Base-by-base conservation (phyloP, 352 stramenopile genomes). In the Pythium utonaiense region DNA sequence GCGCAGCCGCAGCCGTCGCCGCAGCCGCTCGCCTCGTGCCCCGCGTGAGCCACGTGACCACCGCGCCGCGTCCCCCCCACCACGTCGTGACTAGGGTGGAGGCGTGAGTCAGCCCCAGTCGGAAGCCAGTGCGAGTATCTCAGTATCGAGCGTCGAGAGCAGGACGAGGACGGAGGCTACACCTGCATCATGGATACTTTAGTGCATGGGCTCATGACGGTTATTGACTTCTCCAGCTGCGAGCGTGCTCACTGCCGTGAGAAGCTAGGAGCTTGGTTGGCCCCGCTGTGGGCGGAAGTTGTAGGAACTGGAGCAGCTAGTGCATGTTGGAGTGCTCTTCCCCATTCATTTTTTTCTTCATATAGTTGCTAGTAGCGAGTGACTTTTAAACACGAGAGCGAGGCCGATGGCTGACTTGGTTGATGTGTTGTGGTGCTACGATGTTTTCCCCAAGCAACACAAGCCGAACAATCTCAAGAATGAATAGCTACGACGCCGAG, bases 81-180 rank as follows among this genome's bases (percentile, higher is more conserved):
- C 72, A 64, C 75, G 75, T 66, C 73, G 75, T 65, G 74, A 86
- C 51, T 84, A 86, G 84, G 54, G 45, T 22, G 31, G 53, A 24
- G 17, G 31, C 53, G 55, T 31, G 42, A 61, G 6, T 25, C 25
- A 30, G 31, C 22, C 30, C 47, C 24, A 50, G 53, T 42, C 14
- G n/a, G 25, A 49, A 52, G 53, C 22, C 22, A 30, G 44, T 9
- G 22, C 25, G 44, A 30, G 44, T 51, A 6, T 12, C 17, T 21
- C 7, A 45, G 42, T 31, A 7, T 12, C 42, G 42, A 28, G 42
- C 24, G 42, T 31, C 21, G 19, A 22, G 22, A 51, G 22, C 12
- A 51, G 25, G 44, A 47, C 40, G 40, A 47, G 40, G 40, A 47
- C n/a, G n/a, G 40, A 47, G 40, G 40, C 40, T 2, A 47, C 1